Conservation (phyloP, 768 basidiomycete species). For the Leccinum uliginosum region DNA sequence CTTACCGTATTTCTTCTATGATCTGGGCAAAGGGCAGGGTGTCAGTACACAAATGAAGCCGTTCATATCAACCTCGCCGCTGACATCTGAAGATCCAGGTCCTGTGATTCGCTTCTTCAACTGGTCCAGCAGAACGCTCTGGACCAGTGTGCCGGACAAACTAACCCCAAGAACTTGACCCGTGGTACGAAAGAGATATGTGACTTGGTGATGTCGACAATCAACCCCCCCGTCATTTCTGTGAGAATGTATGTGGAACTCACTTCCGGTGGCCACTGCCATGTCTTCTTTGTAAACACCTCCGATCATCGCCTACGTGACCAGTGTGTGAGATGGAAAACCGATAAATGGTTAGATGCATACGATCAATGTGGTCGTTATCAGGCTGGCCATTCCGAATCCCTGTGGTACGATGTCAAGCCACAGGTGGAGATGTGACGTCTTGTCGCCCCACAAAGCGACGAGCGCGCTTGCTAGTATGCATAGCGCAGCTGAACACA, state of each 20-base stretch:
- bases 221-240: conserved; percentile 6
- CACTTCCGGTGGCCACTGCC: conserved; percentile 88
- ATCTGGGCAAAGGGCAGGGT: conserved; percentile 42
- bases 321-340: conserved; percentile 3
- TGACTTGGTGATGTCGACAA: conserved; percentile 49
- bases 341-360: conserved; percentile 27
- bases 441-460: conserved; percentile 60
- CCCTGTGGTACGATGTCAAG: conserved; percentile 76
- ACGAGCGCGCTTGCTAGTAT: conserved; percentile 60
- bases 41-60: conserved; percentile 17
- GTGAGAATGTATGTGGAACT: conserved; percentile 30
- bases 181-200: conserved; percentile 89
- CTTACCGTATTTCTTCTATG: conserved; percentile 66
- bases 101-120: conserved; percentile 74
- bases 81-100: conserved; percentile 65
- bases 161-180: conserved; percentile 96
- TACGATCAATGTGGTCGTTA: conserved; percentile 84
- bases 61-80: conserved; percentile 31
- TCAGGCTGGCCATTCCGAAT: conserved; percentile 78
- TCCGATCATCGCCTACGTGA: conserved; percentile 77
- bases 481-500: conserved; percentile 57
- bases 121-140: conserved; percentile 68
- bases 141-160: conserved; percentile 78
- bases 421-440: conserved; percentile 65
- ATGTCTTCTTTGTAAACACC: conserved; percentile 75